These are phyloP conservation scores for Apiospora arundinis DNA, from an alignment of 2,329 filamentous ascomycete genomes.

Conservation along the genomic window DNA sequence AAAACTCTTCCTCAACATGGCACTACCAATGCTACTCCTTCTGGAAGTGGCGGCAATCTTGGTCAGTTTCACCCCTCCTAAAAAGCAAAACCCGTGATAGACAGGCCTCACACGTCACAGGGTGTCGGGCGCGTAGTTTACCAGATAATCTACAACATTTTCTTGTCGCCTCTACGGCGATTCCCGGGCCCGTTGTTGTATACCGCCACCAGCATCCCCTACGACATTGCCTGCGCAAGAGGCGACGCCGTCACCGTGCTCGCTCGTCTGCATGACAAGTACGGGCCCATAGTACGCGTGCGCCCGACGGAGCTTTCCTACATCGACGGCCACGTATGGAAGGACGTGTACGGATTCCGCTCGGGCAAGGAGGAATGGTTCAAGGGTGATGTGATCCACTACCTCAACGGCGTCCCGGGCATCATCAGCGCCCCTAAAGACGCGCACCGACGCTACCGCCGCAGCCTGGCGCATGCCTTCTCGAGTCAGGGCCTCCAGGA, in stretches of 20 bases:
- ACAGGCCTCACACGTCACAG: constrained; percentile 1
- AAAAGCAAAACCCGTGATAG: background rate
- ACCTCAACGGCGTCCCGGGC: constrained; percentile 34
- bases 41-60: background rate
- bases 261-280: constrained; percentile 27
- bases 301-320: constrained; percentile 51
- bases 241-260: constrained; percentile 11
- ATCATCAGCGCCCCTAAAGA: constrained; percentile 39
- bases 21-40: background rate
- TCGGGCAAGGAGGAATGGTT: constrained; percentile 20
- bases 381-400: constrained; percentile 28
- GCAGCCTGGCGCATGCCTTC: constrained; percentile 30
- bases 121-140: constrained; percentile 18
- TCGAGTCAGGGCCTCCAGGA: constrained; percentile 29
- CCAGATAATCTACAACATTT: constrained; percentile 23
- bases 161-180: constrained; percentile 19
- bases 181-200: constrained; percentile 24
- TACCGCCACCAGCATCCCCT: constrained; percentile 20
- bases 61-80: background rate
- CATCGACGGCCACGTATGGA: constrained; percentile 36
- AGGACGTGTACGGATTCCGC: constrained; percentile 44
- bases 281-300: constrained; percentile 49
- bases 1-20: background rate
- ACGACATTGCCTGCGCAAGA: constrained; percentile 18
- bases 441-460: constrained; percentile 21